These are phyloP conservation scores for Chalciporus pseudorubinellus DNA, from an alignment of 768 basidiomycete species.

Conservation along the genomic window DNA sequence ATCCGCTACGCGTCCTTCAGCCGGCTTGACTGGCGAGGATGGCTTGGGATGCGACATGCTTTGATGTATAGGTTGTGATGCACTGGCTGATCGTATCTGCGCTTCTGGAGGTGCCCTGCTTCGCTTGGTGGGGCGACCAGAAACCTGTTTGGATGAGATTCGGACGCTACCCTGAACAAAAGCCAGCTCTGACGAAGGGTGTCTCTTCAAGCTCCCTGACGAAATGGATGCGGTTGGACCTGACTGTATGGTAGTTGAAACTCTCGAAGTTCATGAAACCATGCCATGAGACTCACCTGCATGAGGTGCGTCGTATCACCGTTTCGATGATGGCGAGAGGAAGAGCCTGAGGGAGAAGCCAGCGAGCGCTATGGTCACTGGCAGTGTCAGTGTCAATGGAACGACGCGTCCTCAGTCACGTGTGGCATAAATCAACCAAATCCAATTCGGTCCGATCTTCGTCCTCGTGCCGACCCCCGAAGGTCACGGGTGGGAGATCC, in stretches of 20 bases:
- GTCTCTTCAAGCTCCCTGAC: conserved; percentile 20
- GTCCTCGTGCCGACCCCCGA: no score
- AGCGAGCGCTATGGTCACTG: no score
- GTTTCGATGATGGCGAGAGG: neutral
- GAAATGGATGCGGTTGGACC: conserved; percentile 17
- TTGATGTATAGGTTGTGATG: conserved; percentile 11
- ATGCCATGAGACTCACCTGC: conserved; percentile 11
- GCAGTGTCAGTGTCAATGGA: neutral
- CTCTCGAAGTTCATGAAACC: no score
- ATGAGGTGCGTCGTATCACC: conserved; percentile 12
- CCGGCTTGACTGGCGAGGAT: conserved; percentile 8
- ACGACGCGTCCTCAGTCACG: conserved; percentile 21
- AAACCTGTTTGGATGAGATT: neutral
- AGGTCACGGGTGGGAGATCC: no score
- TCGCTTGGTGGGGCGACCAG: conserved; percentile 21
- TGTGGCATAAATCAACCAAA: conserved; percentile 21
- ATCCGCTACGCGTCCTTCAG: conserved; percentile 3
- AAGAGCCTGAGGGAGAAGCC: no score
- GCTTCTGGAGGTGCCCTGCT: conserved; percentile 8
- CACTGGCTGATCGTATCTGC: neutral
- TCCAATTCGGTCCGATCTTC: neutral
- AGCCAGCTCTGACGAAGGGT: conserved; percentile 18
- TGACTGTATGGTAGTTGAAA: conserved; percentile 2
- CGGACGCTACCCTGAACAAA: neutral
- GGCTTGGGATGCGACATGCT: neutral